Percentiles rank a stretch among this genome's conserved stretches.
Evolutionary conservation across 805 yeast species (phyloP).

Genomic region (Suhomyces kilbournensis): DNA sequence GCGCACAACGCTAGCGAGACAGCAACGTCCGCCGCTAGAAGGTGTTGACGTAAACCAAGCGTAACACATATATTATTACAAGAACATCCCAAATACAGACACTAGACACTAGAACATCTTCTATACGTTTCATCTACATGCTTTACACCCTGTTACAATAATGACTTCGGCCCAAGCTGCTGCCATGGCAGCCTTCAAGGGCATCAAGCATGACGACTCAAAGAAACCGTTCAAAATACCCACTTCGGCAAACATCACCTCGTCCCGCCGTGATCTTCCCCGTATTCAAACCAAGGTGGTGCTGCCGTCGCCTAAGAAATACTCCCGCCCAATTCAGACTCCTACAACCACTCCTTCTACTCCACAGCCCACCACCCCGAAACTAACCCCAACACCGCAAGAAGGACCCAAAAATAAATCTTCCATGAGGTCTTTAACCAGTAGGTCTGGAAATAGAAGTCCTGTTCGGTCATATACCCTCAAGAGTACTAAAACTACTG

Average conservation of each 20-base stretch:
- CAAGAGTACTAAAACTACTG: background rate
- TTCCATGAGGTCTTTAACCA: background rate
- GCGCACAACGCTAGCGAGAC: background rate
- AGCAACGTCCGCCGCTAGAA: background rate
- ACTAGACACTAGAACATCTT: background rate
- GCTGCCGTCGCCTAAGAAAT: background rate
- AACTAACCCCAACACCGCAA: background rate
- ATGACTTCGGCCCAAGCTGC: constrained; percentile 38
- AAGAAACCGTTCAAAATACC: constrained; percentile 5
- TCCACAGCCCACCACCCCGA: background rate
- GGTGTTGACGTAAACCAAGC: background rate
- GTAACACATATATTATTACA: too few relatives aligned
- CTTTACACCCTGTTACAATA: background rate
- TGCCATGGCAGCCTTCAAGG: constrained; percentile 43
- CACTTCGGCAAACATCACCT: background rate
- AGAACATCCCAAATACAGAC: background rate
- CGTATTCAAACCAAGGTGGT: constrained; percentile 3
- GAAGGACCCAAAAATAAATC: background rate
- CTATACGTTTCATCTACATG: background rate
- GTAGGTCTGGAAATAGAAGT: background rate
- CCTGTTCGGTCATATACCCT: background rate
- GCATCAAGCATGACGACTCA: constrained; percentile 8
- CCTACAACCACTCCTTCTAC: too few relatives aligned
- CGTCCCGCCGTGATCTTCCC: background rate
- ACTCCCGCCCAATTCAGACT: background rate